Conservation (phyloP, 106 monocot species). For the Amphibolis antarctica region DNA sequence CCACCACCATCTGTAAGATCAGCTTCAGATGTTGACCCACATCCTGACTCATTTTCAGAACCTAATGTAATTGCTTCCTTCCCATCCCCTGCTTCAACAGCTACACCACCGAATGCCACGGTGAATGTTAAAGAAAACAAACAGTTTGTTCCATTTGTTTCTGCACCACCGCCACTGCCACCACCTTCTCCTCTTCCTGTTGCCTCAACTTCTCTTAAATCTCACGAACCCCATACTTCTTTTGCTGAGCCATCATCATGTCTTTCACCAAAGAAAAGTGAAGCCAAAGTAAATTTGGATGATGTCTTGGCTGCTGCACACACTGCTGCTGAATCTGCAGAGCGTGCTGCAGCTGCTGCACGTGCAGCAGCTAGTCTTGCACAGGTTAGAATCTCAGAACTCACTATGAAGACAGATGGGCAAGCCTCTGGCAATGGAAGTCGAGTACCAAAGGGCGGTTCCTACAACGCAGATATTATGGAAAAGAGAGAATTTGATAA, state of each 20-base stretch:
- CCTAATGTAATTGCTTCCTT: slow-evolving; percentile 9
- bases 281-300: slow-evolving; percentile 39
- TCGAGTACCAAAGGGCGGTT: neutral
- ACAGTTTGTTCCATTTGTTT: slow-evolving; percentile 48
- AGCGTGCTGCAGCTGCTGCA: slow-evolving; percentile 71
- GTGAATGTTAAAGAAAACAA: slow-evolving; percentile 20
- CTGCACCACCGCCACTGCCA: slow-evolving; percentile 28
- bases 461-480: neutral
- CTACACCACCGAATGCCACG: slow-evolving; percentile 1
- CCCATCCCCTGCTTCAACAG: slow-evolving; percentile 1
- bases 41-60: neutral
- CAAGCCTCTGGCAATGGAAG: slow-evolving; percentile 12
- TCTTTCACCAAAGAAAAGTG: slow-evolving; percentile 11
- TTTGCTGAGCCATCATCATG: neutral
- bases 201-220: neutral
- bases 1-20: neutral
- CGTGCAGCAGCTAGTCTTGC: slow-evolving; percentile 85
- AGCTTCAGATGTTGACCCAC: neutral
- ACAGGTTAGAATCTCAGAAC: slow-evolving; percentile 57
- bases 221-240: neutral
- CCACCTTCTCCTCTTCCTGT: too few relatives aligned
- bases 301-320: slow-evolving; percentile 84
- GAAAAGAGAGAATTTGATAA: too few relatives aligned
- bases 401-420: slow-evolving; percentile 26
- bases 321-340: slow-evolving; percentile 72